These are phyloP conservation scores for Cryptococcus sp. DNA, from an alignment of 1,284 basidiomycete genomes.

Conservation along the genomic window DNA sequence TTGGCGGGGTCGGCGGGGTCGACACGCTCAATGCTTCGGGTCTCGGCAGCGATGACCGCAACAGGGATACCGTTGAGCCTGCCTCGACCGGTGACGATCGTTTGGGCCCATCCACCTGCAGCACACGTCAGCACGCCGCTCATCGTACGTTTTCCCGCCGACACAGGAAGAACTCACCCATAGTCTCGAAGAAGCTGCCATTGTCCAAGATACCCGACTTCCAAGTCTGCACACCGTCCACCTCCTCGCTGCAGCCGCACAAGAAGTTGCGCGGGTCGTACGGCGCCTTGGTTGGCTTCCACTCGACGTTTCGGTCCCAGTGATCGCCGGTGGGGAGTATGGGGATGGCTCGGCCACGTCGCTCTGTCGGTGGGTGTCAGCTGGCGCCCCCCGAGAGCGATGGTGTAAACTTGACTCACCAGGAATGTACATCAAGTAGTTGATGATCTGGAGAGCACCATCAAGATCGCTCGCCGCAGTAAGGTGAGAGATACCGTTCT, in stretches of 20 bases:
- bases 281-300: conserved; percentile 84
- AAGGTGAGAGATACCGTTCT: conserved; percentile 97
- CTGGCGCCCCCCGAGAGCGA: background rate
- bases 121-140: conserved; percentile 1
- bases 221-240: conserved; percentile 64
- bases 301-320: conserved; percentile 92
- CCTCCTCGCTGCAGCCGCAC: conserved; percentile 84
- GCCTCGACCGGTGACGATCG: conserved; percentile 89
- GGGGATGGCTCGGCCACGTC: conserved; percentile 72
- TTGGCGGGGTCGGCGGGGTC: conserved; percentile 99
- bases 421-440: conserved; percentile 94
- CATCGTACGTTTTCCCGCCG: background rate
- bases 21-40: conserved; percentile 93
- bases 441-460: conserved; percentile 85
- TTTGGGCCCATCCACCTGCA: conserved; percentile 89
- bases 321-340: conserved; percentile 65
- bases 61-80: conserved; percentile 95
- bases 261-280: conserved; percentile 99
- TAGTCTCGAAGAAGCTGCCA: conserved; percentile 67
- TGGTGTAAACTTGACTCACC: conserved; percentile 40
- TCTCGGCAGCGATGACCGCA: conserved; percentile 88
- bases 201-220: conserved; percentile 93
- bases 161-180: conserved; percentile 26
- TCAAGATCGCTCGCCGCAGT: conserved; percentile 92
- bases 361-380: conserved; percentile 43